Percentiles rank a stretch among this genome's conserved stretches.
phyloP scores from a whole-genome alignment of 2,329 filamentous ascomycete species.

The Sordariomycetes sp. region DNA sequence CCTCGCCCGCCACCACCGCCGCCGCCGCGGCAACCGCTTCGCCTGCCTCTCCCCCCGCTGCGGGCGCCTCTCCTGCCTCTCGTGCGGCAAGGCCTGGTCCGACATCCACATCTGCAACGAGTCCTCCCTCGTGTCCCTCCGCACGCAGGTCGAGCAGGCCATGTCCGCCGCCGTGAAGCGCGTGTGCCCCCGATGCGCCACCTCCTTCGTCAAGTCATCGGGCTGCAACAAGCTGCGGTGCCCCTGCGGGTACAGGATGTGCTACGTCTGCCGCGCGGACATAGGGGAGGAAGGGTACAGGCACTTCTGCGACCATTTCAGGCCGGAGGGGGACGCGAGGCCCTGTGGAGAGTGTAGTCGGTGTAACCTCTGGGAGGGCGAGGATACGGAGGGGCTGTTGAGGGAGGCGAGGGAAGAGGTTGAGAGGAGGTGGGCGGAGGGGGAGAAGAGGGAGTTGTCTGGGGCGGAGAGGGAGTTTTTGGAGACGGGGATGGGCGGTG shows the following conservation, averaged over 20 bases:
- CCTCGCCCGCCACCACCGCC: constrained; percentile 53
- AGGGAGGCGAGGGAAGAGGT: constrained; percentile 57
- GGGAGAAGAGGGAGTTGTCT: constrained; percentile 45
- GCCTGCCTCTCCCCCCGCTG: constrained; percentile 61
- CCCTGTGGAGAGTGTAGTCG: constrained; percentile 67
- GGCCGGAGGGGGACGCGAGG: constrained; percentile 59
- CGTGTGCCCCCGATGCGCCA: constrained; percentile 82
- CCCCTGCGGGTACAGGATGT: constrained; percentile 95
- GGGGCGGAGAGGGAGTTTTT: constrained; percentile 27
- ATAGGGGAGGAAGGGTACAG: constrained; percentile 66
- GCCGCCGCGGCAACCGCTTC: constrained; percentile 63
- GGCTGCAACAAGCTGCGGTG: constrained; percentile 98
- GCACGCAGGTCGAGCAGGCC: constrained; percentile 81
- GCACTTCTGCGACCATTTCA: constrained; percentile 94
- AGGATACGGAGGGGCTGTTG: constrained; percentile 57
- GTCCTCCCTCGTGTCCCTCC: constrained; percentile 65
- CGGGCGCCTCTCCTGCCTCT: constrained; percentile 59
- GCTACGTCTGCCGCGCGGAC: constrained; percentile 83
- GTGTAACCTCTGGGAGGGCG: constrained; percentile 68
- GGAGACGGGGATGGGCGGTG: constrained; percentile 32
- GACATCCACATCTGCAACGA: constrained; percentile 89
- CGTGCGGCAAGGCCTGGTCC: constrained; percentile 69
- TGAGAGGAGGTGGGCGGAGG: constrained; percentile 56
- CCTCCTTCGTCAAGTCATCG: constrained; percentile 81
- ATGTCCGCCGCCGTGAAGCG: constrained; percentile 92